Evolutionary conservation across 352 stramenopile genomes (phyloP), one percentile per base, ranked within the genome.

Genomic region (Phytopythium montanum): DNA sequence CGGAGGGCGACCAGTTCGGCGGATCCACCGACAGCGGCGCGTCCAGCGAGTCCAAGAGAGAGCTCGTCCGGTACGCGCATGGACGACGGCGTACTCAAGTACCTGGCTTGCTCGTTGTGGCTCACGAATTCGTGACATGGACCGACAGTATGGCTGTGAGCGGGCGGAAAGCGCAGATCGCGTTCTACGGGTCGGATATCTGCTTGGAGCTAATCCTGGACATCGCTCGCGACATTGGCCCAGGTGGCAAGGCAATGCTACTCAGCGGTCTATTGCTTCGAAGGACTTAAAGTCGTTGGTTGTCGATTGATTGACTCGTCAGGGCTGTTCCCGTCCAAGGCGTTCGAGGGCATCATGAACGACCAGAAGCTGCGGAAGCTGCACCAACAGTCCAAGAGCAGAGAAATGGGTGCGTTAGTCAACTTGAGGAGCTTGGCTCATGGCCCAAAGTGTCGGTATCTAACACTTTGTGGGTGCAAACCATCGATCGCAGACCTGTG

Each of bases 301-400:
- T 8, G 7, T 7, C 44, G 13, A 36, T 23, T 34, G 3, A 51
- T 33, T 46, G 16, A 12, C 50, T 46, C 7, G 62, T 7, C 54
- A 94, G 81, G 75, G 21, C 55, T 92, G 7, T 94, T 92, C 31
- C 79, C 82, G 29, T 36, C 69, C 3, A 83, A 87, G 54, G 72
- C 79, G 14, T 92, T 94, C 51, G 85, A 91, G 73, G 85, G 81
- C 4, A 92, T 92, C 50, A 85, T 94, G 70, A 90, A 75, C 56
- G 76, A 91, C 31, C 75, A 89, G 57, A 87, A 88, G 36, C 73
- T 94, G 21, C 76, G 83, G 38, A 92, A 92, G 59, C 65, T 89
- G 6, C 81, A 92, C 57, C 79, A 90, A 53, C 73, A 75, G 38
- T 77, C 71, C 33, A 90, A 90, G 58, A 74, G 87, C 46, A 90